Base-by-base conservation (phyloP, 106 monocot genomes). In the Agapanthus africanus region DNA sequence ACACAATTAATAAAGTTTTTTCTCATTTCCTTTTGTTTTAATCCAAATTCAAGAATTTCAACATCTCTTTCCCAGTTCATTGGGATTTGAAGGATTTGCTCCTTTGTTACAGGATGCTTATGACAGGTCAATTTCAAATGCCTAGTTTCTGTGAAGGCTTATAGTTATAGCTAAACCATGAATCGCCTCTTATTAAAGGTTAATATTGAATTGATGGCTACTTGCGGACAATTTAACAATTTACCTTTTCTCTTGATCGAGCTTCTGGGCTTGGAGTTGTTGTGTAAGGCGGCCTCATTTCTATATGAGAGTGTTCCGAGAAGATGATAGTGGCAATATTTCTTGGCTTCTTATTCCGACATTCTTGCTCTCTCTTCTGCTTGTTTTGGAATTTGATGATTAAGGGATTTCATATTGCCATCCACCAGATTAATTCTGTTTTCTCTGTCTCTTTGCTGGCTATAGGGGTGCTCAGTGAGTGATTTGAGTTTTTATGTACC, bases 401-500 rank as follows among this genome's bases (percentile, higher is more conserved):
- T 7, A 54, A 54, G 9, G 3, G 16, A 19, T 33, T n/a, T 62
- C 8, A 8, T 35, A 33, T 35, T 33, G 7, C 11, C 28, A 36
- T 36, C 33, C 25, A 36, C n/a, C 30, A 1, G 6, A 18, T 36
- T 62, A 7, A n/a, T n/a, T n/a, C 36, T 62, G 28, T 62, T 42
- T n/a, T 6, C 7, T 6, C 0, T 38, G 7, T 50, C 16, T 23
- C 27, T 46, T 15, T 41, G 25, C 19, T 39, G 54, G 23, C 71
- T 57, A 4, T 64, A 97, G 97, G 92, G 92, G 89, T 91, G 92
- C 79, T 80, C 97, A 0, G 63, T 97, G 74, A 80, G 89, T 86
- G 97, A 97, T 82, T 49, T 97, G 70, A 81, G 87, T 61, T 95
- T 95, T 69, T 88, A 95, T 73, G 74, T 95, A 42, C 95, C 95